Evolutionary conservation across 345 rosid genomes (phyloP).

Genomic region (Eucalyptus marginata): DNA sequence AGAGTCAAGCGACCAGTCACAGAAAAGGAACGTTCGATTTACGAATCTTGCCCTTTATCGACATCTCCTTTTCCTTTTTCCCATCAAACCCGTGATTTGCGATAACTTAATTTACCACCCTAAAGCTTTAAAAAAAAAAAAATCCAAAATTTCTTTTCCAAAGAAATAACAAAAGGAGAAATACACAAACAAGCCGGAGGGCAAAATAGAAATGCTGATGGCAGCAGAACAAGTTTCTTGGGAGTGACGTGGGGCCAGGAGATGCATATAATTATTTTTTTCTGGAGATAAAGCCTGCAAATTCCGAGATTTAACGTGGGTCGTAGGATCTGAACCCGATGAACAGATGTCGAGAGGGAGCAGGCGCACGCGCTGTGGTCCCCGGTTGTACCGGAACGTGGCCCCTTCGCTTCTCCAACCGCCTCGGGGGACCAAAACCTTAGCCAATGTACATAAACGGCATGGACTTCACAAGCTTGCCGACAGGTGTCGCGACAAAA

Average conservation of each 20-base stretch:
- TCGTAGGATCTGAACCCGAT: not conserved
- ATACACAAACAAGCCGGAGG: fast-evolving
- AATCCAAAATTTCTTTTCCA: not conserved
- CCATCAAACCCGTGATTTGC: not conserved
- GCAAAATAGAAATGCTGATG: not conserved
- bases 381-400: not conserved
- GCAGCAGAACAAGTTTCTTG: not conserved
- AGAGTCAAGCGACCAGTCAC: not conserved
- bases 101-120: not conserved
- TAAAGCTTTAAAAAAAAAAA: not conserved
- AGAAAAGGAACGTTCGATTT: not conserved
- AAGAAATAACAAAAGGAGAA: not conserved
- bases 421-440: not conserved
- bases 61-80: not conserved
- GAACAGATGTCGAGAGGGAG: not conserved
- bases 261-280: not conserved
- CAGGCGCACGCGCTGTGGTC: not conserved
- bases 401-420: not conserved
- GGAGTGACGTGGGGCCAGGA: not conserved
- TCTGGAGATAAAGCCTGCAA: not conserved
- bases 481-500: not conserved
- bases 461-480: not conserved
- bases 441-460: not conserved
- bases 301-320: not conserved
- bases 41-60: not conserved